Evolutionary conservation across 176 grass and related monocot species (phyloP).

Genomic region (Aechmea fasciata): DNA sequence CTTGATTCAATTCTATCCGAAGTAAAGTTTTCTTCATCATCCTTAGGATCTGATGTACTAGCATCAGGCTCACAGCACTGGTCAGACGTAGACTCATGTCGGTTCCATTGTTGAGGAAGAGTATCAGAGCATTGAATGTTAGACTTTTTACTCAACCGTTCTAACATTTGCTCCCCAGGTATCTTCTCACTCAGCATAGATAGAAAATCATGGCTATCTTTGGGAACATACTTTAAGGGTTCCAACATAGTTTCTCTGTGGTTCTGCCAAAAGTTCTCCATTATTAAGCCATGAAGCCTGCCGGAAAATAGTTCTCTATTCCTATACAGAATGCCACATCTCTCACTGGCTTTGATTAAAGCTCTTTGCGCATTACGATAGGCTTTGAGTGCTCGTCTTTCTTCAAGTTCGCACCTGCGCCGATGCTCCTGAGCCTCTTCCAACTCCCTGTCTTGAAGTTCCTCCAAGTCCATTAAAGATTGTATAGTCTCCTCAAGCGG

Average conservation of each 20-base stretch:
- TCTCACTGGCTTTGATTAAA: constrained; percentile 86
- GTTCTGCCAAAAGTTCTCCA: constrained; percentile 31
- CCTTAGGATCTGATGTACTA: constrained; percentile 36
- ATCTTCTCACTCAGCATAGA: constrained; percentile 29
- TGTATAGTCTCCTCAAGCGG: constrained; percentile 28
- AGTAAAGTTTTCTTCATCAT: constrained; percentile 40
- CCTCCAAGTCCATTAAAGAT: constrained; percentile 66
- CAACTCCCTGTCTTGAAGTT: constrained; percentile 71
- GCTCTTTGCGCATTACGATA: constrained; percentile 74
- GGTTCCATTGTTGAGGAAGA: constrained; percentile 34
- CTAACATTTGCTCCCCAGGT: constrained; percentile 29
- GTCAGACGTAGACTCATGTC: constrained; percentile 37
- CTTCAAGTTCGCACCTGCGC: constrained; percentile 64
- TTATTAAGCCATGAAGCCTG: constrained; percentile 53
- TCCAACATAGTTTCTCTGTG: neutral
- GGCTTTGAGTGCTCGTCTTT: constrained; percentile 82
- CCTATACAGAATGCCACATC: constrained; percentile 57
- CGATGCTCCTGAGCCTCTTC: constrained; percentile 75
- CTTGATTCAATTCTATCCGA: constrained; percentile 25
- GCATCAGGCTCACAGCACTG: constrained; percentile 33
- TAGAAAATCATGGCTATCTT: constrained; percentile 31
- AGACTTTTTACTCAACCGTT: constrained; percentile 36
- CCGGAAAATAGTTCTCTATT: constrained; percentile 67
- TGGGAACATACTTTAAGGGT: constrained; percentile 21
- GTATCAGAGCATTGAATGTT: constrained; percentile 29